Conservation (phyloP, 1,284 basidiomycete species). For the Lignosus rhinocerotis region DNA sequence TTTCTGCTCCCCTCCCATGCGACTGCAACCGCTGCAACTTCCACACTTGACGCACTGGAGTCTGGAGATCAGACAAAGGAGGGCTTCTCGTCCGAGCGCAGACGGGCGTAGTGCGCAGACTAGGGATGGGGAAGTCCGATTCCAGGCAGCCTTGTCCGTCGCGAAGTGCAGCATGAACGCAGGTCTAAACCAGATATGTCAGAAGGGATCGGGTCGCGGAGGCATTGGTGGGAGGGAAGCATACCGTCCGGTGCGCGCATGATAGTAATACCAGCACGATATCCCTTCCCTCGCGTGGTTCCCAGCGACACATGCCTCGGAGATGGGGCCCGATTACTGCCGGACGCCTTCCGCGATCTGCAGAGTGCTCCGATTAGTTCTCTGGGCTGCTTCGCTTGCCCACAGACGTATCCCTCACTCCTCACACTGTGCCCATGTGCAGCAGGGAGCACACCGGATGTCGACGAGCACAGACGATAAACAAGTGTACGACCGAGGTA, state of each 20-base stretch:
- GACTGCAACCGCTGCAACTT: neutral
- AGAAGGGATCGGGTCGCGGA: neutral
- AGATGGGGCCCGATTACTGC: conserved; percentile 1
- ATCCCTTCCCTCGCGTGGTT: too few species aligned
- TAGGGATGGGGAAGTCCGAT: conserved; percentile 6
- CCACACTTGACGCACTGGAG: neutral
- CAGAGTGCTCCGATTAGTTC: neutral
- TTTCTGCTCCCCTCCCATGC: conserved; percentile 1
- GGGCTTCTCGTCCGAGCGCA: conserved; percentile 3
- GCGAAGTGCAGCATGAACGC: conserved; percentile 7
- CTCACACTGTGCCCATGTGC: neutral
- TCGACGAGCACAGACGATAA: neutral
- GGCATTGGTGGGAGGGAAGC: neutral
- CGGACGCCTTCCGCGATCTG: neutral
- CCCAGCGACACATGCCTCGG: neutral
- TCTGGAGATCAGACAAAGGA: conserved; percentile 3
- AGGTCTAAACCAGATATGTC: conserved; percentile 13
- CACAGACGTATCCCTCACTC: neutral
- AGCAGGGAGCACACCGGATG: neutral
- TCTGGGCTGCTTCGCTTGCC: neutral
- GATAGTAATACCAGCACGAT: neutral
- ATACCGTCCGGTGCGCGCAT: neutral
- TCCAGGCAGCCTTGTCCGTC: conserved; percentile 21
- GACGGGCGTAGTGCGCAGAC: conserved; percentile 6
- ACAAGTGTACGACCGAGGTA: neutral